A percentile compares a stretch with the other conserved stretches of the same genome.
phyloP scores from a whole-genome alignment of 768 basidiomycete species.

The Lactarius hengduanensis region DNA sequence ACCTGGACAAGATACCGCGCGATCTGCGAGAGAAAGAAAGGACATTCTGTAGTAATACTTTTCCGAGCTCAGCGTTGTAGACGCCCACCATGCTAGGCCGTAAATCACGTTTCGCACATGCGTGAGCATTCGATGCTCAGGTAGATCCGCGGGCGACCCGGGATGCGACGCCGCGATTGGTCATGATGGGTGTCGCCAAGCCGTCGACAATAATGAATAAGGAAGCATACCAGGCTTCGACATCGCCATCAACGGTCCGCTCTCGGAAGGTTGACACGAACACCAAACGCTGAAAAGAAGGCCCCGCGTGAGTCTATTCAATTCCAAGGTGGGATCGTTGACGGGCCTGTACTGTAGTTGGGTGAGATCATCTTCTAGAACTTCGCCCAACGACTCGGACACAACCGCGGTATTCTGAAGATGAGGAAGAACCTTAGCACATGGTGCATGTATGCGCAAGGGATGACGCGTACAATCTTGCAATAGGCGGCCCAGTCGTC shows the following conservation, averaged over 20 bases:
- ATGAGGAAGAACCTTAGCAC: not conserved
- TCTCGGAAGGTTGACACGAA: slow-evolving; percentile 78
- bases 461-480: slow-evolving; percentile 67
- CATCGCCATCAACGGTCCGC: slow-evolving; percentile 70
- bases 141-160: slow-evolving; percentile 68
- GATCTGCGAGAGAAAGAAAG: slow-evolving; percentile 59
- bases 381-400: slow-evolving; percentile 38
- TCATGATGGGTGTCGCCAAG: slow-evolving; percentile 58
- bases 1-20: slow-evolving; percentile 72
- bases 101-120: slow-evolving; percentile 76
- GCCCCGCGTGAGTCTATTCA: slow-evolving; percentile 75
- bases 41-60: slow-evolving; percentile 60
- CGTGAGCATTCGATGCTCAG: slow-evolving; percentile 88
- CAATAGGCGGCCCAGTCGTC: slow-evolving; percentile 90
- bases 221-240: slow-evolving; percentile 46
- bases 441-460: no score
- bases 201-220: not conserved
- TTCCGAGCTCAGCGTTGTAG: slow-evolving; percentile 73
- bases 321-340: slow-evolving; percentile 83
- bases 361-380: slow-evolving; percentile 83
- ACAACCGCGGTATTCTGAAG: slow-evolving; percentile 60
- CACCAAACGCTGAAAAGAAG: slow-evolving; percentile 74
- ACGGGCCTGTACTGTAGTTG: slow-evolving; percentile 70
- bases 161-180: slow-evolving; percentile 59
- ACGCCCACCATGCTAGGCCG: slow-evolving; percentile 48